Evolutionary conservation across 768 basidiomycete genomes (phyloP).

Genomic region (Lepiota venenata): DNA sequence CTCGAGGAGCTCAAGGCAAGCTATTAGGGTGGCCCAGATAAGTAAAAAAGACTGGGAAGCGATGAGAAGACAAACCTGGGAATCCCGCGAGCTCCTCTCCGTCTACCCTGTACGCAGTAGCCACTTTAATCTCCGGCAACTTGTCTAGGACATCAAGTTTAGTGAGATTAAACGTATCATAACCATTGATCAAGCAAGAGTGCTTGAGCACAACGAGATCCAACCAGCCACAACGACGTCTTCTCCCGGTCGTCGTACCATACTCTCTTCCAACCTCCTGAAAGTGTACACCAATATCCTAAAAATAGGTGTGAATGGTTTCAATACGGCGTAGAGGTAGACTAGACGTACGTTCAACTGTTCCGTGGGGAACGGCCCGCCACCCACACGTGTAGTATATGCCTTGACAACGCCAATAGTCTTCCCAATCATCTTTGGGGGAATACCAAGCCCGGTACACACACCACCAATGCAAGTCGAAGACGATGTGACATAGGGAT

Average conservation of each 20-base stretch:
- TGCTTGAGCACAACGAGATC: slow-evolving; percentile 94
- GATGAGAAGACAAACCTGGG: slow-evolving; percentile 59
- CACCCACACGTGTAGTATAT: slow-evolving; percentile 98
- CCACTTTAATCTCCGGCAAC: slow-evolving; percentile 86
- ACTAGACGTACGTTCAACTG: slow-evolving; percentile 70
- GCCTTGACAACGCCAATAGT: slow-evolving; percentile 95
- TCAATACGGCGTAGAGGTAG: not conserved
- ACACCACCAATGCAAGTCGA: slow-evolving; percentile 94
- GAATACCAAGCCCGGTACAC: slow-evolving; percentile 96
- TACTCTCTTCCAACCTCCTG: slow-evolving; percentile 94
- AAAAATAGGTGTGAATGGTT: slow-evolving; percentile 1
- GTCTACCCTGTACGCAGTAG: slow-evolving; percentile 72
- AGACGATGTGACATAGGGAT: slow-evolving; percentile 96
- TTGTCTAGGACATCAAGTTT: slow-evolving; percentile 92
- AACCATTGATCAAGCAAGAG: slow-evolving; percentile 93
- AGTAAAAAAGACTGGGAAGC: not conserved
- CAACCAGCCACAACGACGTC: slow-evolving; percentile 95
- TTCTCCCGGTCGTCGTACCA: slow-evolving; percentile 89
- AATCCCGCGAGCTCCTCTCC: slow-evolving; percentile 80
- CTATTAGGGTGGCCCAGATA: slow-evolving; percentile 31
- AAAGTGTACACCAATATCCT: slow-evolving; percentile 82
- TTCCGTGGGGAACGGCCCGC: slow-evolving; percentile 97
- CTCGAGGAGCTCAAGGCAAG: slow-evolving; percentile 80
- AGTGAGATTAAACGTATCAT: slow-evolving; percentile 89
- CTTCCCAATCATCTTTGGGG: slow-evolving; percentile 83